Evolutionary conservation across 225 moss, liverwort and hornwort genomes (phyloP).

Genomic region (Pseudoscleropodium purum): DNA sequence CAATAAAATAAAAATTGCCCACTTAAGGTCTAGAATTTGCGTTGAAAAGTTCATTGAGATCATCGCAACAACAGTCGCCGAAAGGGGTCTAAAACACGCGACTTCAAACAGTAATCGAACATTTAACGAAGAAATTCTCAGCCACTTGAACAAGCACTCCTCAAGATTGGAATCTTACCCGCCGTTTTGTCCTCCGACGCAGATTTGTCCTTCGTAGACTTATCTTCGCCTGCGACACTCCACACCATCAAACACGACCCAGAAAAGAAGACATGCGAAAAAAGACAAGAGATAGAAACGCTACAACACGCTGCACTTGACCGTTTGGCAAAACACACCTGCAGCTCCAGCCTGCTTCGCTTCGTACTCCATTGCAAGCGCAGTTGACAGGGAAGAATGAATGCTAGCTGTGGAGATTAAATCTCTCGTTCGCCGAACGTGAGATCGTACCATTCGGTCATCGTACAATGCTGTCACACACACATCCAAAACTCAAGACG

Average conservation of each 20-base stretch:
- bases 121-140: background rate
- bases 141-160: background rate
- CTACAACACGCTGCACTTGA: background rate
- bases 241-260: background rate
- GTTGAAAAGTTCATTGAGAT: background rate
- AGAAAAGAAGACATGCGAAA: background rate
- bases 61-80: background rate
- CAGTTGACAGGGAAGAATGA: slow-evolving; percentile 93
- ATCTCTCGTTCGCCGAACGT: slow-evolving; percentile 79
- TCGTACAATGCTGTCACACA: slow-evolving; percentile 67
- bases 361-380: slow-evolving; percentile 78
- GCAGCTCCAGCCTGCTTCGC: slow-evolving; percentile 52
- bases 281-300: background rate
- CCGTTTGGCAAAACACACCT: slow-evolving; percentile 33
- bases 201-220: background rate
- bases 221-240: slow-evolving; percentile 18
- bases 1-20: background rate
- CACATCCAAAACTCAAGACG: background rate
- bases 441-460: slow-evolving; percentile 89
- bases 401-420: slow-evolving; percentile 67
- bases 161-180: slow-evolving; percentile 1
- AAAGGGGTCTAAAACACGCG: background rate
- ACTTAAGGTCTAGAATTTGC: background rate
- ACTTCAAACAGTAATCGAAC: background rate
- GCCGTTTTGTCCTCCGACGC: slow-evolving; percentile 12